Evolutionary conservation across 2,329 filamentous ascomycete genomes (phyloP), one percentile per base, ranked within the genome.

Genomic region (Fusarium oligoseptatum): DNA sequence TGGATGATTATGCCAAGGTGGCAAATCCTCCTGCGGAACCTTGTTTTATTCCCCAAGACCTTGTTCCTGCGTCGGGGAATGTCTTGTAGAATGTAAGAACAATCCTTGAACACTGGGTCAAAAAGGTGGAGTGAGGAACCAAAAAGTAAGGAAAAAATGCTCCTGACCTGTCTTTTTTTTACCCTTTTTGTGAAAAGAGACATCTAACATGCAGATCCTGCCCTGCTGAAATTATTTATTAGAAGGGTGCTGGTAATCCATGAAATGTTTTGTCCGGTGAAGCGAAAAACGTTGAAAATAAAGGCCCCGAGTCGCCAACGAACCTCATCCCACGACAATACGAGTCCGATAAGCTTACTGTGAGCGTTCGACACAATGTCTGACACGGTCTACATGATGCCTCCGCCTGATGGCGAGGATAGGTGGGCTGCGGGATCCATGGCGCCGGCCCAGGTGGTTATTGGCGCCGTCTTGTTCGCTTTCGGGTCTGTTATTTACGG

Each of bases 351-450:
- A 64, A 15, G 8, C 2, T 12, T 0, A 6, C 3, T 14, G 22
- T 17, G 36, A 66, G 50, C 7, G 20, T n/a, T 27, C 32, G 10
- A 5, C 36, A 55, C 27, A 56, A 77, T 77, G 75, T 22, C 45
- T 14, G 58, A 64, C n/a, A 57, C 66, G 2, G 64, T n/a, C 24
- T 75, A 64, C n/a, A 77, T 77, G 73, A 76, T 77, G 75, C 66
- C 60, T 7, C 68, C 75, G 37, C 75, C 75, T 4, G 20, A 43
- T 4, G 61, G 62, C 27, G 64, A 77, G 50, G 68, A 66, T 14
- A 70, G 75, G 3, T 77, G 73, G 73, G 67, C 68, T n/a, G 73
- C 73, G 0, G 68, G 65, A 8, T 71, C 37, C 3, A 64, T 67
- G 43, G 71, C 63, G 6, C 58, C 68, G 17, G 43, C 66, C 2